Evolutionary conservation across 2,329 filamentous ascomycete species (phyloP), one percentile per base, ranked within the genome.

Genomic region (Fusarium poae): DNA sequence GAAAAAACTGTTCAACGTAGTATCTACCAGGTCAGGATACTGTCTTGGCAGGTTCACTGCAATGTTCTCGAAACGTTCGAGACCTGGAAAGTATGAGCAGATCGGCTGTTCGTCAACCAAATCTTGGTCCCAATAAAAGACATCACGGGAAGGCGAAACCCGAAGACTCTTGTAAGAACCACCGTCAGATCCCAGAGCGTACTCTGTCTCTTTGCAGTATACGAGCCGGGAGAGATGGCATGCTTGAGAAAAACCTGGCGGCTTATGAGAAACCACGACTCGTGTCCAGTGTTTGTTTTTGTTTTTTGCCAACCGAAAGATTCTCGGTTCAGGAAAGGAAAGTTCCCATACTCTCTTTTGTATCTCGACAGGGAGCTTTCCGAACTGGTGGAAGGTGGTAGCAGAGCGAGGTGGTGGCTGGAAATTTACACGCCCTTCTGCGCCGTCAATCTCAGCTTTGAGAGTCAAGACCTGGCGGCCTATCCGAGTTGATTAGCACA

Each of bases 21-120:
- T n/a, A n/a, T n/a, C n/a, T n/a, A n/a, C n/a, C 3, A 16, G 39
- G 5, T 11, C 44, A 10, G 2, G 2, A 0, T 2, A 0, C 6
- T 0, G 11, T 32, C 2, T 7, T 3, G 44, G 46, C 21, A 7
- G 40, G 4, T 62, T 39, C 15, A 60, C 15, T 5, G 57, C 45
- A 2, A 65, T 3, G 9, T 57, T 57, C 6, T 35, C 0, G 16
- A 62, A 46, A 16, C 3, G 2, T 8, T 11, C 2, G 13, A 8
- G 4, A 6, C 11, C n/a, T 12, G 5, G 11, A 6, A 1, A 6
- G 6, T 34, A 6, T n/a, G 6, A 16, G 11, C 25, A 18, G 5
- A 39, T 12, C 5, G 6, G 2, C 6, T n/a, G 3, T 2, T 5
- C 2, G 13, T 7, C 3, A 11, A 12, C 13, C 12, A 15, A 2